Conservation (phyloP, 257 asterid species). For the Solanum lycopersicoides region DNA sequence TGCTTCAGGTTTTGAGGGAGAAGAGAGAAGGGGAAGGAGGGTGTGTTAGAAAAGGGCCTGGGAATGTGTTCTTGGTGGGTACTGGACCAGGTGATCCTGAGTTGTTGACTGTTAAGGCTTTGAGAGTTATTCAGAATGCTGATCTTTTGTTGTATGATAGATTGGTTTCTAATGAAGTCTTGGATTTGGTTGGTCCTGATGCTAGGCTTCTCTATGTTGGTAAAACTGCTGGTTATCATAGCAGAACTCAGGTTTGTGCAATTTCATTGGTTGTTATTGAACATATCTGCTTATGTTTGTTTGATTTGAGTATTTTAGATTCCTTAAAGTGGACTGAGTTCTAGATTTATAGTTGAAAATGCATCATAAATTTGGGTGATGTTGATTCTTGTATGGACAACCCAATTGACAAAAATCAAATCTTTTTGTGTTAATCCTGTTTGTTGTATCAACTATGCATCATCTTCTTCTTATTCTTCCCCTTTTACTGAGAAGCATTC, state of each 20-base stretch:
- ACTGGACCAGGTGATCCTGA: constrained; percentile 98
- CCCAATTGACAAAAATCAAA: constrained; percentile 24
- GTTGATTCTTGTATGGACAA: neutral
- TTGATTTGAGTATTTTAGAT: no score
- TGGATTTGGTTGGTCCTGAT: constrained; percentile 64
- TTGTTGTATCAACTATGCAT: constrained; percentile 26
- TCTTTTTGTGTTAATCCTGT: constrained; percentile 8
- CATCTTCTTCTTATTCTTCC: constrained; percentile 26
- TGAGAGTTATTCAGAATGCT: constrained; percentile 75
- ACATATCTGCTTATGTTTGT: neutral
- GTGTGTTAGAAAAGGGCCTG: constrained; percentile 33
- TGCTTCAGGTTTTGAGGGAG: constrained; percentile 63
- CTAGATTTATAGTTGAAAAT: neutral
- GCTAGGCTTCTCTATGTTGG: constrained; percentile 97
- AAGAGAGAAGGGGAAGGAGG: constrained; percentile 47
- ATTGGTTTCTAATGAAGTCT: constrained; percentile 84
- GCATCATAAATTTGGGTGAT: neutral
- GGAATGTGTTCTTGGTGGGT: constrained; percentile 94
- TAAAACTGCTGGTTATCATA: constrained; percentile 95
- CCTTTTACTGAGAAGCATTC: constrained; percentile 95
- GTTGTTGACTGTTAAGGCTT: constrained; percentile 73
- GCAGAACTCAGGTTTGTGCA: constrained; percentile 86
- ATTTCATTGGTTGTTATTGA: neutral
- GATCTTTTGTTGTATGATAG: constrained; percentile 89
- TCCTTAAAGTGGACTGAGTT: neutral